Evolutionary conservation across 2,329 filamentous ascomycete genomes (phyloP).

Genomic region (Arthroderma uncinatum): DNA sequence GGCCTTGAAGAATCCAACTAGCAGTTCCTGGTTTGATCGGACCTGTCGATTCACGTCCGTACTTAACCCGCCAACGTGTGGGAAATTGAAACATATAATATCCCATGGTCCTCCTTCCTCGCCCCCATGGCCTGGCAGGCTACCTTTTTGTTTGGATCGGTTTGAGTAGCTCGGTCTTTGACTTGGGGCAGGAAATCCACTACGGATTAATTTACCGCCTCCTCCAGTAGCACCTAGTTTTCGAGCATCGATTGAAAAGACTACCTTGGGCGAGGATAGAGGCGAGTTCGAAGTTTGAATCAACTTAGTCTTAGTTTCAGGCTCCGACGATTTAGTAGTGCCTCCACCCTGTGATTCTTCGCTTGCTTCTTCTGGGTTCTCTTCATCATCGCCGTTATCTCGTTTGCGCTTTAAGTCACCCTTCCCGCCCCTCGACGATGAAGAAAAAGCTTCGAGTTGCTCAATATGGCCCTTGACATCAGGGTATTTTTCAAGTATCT

Average conservation of each 20-base stretch:
- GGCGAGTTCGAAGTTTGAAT: not conserved
- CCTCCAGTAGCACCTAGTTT: slow-evolving; percentile 30
- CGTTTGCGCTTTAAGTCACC: slow-evolving; percentile 17
- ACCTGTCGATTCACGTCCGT: slow-evolving; percentile 94
- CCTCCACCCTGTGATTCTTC: not conserved
- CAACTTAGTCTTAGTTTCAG: not conserved
- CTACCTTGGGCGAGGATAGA: slow-evolving; percentile 21
- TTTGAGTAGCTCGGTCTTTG: not conserved
- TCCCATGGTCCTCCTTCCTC: slow-evolving; percentile 47
- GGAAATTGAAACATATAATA: slow-evolving; percentile 89
- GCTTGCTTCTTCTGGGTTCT: slow-evolving; percentile 3
- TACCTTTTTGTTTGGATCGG: not conserved
- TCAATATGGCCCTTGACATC: slow-evolving; percentile 51
- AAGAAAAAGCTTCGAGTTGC: slow-evolving; percentile 22
- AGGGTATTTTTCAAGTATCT: slow-evolving; percentile 61
- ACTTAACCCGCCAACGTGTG: slow-evolving; percentile 82
- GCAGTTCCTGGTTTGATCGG: slow-evolving; percentile 64
- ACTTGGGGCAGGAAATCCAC: slow-evolving; percentile 21
- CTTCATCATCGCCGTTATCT: slow-evolving; percentile 5
- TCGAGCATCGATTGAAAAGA: slow-evolving; percentile 36
- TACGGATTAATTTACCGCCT: slow-evolving; percentile 36
- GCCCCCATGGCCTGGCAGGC: not conserved
- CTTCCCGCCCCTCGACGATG: not conserved
- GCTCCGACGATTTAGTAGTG: not conserved
- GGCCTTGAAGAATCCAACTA: slow-evolving; percentile 40